Evolutionary conservation across 2,329 filamentous ascomycete genomes (phyloP).

Genomic region (Phialocephala subalpina): DNA sequence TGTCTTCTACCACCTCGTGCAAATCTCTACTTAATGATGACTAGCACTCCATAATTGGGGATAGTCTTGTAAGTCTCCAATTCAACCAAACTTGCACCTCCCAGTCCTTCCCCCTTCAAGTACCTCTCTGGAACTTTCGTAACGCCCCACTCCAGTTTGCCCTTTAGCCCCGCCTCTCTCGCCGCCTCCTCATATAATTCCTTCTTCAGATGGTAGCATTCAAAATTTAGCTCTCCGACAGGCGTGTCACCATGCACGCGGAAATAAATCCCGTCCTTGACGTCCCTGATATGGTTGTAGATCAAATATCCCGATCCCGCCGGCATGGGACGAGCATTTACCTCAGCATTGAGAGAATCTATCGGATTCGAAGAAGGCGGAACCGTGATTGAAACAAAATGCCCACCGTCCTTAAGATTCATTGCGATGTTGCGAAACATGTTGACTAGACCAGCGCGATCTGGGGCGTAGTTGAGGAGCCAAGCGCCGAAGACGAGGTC

Average conservation of each 20-base stretch:
- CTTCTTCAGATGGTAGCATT: constrained; percentile 42
- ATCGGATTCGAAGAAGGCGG: constrained; percentile 37
- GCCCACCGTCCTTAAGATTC: constrained; percentile 47
- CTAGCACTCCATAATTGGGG: constrained; percentile 38
- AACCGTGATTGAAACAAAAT: constrained; percentile 44
- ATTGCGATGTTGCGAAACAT: constrained; percentile 47
- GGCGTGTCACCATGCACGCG: constrained; percentile 31
- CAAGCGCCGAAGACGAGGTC: constrained; percentile 48
- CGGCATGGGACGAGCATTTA: constrained; percentile 25
- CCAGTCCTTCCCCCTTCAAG: constrained; percentile 31
- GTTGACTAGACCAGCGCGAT: constrained; percentile 38
- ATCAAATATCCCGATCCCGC: constrained; percentile 32
- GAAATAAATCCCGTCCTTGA: constrained; percentile 35
- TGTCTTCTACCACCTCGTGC: background rate
- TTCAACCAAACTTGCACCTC: constrained; percentile 37
- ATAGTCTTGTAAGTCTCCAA: constrained; percentile 38
- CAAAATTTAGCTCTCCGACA: constrained; percentile 37
- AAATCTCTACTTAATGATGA: constrained; percentile 33
- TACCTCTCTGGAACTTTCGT: constrained; percentile 38
- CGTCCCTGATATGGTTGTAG: constrained; percentile 28
- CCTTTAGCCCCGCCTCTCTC: constrained; percentile 40
- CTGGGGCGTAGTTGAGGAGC: constrained; percentile 49
- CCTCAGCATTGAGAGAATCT: constrained; percentile 32
- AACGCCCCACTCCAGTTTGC: constrained; percentile 38
- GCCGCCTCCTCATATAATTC: constrained; percentile 42